A percentile compares a stretch with the other conserved stretches of the same genome.
Conservation (phyloP, 1,284 basidiomycete species). For the Pascua sp. region DNA sequence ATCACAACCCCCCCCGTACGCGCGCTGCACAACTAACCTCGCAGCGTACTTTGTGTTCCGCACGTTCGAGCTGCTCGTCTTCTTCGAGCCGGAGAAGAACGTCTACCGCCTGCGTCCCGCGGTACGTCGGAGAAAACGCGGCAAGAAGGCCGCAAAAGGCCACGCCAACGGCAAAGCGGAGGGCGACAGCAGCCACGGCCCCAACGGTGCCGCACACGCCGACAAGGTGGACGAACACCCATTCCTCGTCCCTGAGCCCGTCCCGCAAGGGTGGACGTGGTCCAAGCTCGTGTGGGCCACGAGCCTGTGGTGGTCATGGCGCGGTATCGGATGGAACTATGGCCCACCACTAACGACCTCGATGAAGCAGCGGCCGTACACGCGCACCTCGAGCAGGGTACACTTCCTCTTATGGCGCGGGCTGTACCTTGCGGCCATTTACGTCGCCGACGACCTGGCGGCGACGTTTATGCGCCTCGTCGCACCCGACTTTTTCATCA, state of each 20-base stretch:
- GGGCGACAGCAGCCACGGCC: too few species aligned
- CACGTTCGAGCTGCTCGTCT: slow-evolving; percentile 29
- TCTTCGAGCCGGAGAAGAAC: slow-evolving; percentile 37
- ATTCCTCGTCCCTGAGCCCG: slow-evolving; percentile 25
- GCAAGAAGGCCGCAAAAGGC: not conserved
- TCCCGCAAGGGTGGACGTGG: slow-evolving; percentile 33
- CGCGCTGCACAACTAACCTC: not conserved
- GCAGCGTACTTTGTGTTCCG: slow-evolving; percentile 18
- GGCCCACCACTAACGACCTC: slow-evolving; percentile 26
- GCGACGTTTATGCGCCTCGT: slow-evolving; percentile 27
- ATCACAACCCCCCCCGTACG: too few species aligned
- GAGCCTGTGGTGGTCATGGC: slow-evolving; percentile 31
- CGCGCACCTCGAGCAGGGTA: slow-evolving; percentile 19
- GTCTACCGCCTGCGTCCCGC: slow-evolving; percentile 23
- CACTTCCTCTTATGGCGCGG: slow-evolving; percentile 19
- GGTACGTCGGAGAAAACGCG: not conserved
- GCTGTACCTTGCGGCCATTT: slow-evolving; percentile 9
- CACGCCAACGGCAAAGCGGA: not conserved
- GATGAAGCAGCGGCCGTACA: slow-evolving; percentile 25
- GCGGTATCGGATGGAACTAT: slow-evolving; percentile 45
- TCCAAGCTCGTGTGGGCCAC: slow-evolving; percentile 39
- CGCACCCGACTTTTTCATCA: slow-evolving; percentile 27
- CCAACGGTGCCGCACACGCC: too few species aligned
- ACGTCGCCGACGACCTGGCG: slow-evolving; percentile 22
- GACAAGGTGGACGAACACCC: too few species aligned